These are phyloP conservation scores for Spencermartinsiella europaea DNA, from an alignment of 805 yeast species.

Conservation along the genomic window DNA sequence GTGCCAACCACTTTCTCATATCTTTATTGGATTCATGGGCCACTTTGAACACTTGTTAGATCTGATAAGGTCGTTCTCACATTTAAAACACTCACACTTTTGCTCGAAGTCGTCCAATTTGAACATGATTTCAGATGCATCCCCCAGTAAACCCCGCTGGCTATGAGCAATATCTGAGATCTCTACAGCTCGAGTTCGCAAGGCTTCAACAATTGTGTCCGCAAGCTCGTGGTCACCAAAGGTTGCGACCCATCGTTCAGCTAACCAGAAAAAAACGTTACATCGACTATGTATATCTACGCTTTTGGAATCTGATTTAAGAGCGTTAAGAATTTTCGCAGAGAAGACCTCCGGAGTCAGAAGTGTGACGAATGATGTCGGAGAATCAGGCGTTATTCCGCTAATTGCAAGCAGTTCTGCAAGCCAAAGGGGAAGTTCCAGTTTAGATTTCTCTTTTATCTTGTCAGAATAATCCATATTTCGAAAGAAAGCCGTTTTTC, in stretches of 20 bases:
- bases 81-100: constrained; percentile 10
- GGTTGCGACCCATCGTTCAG: constrained; percentile 71
- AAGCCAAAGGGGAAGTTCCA: constrained; percentile 85
- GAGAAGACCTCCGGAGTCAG: constrained; percentile 67
- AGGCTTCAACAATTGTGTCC: constrained; percentile 45
- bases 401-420: constrained; percentile 66
- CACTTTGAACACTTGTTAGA: constrained; percentile 20
- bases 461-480: constrained; percentile 18
- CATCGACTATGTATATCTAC: constrained; percentile 64
- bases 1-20: constrained; percentile 38
- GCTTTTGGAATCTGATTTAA: constrained; percentile 61
- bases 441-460: constrained; percentile 52
- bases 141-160: constrained; percentile 36
- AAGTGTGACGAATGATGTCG: constrained; percentile 55
- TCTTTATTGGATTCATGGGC: constrained; percentile 34
- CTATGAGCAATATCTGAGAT: constrained; percentile 67
- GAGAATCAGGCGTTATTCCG: constrained; percentile 22
- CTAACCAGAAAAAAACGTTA: constrained; percentile 64
- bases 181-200: constrained; percentile 61
- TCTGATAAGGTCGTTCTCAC: background rate
- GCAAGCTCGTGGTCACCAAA: constrained; percentile 62
- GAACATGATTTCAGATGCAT: constrained; percentile 49
- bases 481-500: background rate
- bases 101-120: constrained; percentile 75
- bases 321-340: constrained; percentile 67